phyloP scores from a whole-genome alignment of 345 rosid species.

The Cardamine chenopodiifolia region DNA sequence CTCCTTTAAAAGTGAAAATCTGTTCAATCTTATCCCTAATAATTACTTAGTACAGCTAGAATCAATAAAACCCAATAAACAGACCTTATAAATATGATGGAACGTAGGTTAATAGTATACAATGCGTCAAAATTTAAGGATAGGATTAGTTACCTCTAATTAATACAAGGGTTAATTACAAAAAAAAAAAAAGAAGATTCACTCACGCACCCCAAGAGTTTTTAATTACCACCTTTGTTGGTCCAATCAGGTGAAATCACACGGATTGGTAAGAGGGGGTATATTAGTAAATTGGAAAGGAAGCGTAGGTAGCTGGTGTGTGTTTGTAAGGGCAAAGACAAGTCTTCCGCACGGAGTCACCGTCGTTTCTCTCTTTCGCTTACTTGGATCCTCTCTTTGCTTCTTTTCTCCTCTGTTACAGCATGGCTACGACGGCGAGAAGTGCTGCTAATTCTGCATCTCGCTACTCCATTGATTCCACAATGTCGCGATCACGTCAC shows the following conservation, averaged over 20 bases:
- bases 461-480: conserved; percentile 25
- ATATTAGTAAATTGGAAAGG: not conserved
- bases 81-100: not conserved
- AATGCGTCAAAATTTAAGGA: not conserved
- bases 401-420: not conserved
- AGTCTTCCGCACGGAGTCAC: not conserved
- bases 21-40: not conserved
- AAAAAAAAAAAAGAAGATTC: too few relatives aligned
- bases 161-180: not conserved
- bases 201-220: not conserved
- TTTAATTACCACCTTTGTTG: not conserved
- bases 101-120: not conserved
- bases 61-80: not conserved
- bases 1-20: not conserved
- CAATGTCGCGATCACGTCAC: conserved; percentile 28
- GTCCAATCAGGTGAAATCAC: conserved; percentile 18
- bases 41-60: not conserved
- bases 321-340: not conserved
- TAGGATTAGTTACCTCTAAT: not conserved
- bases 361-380: conserved; percentile 3
- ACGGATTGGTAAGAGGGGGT: not conserved
- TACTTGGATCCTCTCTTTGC: not conserved
- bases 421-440: conserved; percentile 35
- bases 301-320: not conserved
- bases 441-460: conserved; percentile 24